These are phyloP conservation scores for Cytospora schulzeri DNA, from an alignment of 2,329 filamentous ascomycete genomes.

Conservation along the genomic window DNA sequence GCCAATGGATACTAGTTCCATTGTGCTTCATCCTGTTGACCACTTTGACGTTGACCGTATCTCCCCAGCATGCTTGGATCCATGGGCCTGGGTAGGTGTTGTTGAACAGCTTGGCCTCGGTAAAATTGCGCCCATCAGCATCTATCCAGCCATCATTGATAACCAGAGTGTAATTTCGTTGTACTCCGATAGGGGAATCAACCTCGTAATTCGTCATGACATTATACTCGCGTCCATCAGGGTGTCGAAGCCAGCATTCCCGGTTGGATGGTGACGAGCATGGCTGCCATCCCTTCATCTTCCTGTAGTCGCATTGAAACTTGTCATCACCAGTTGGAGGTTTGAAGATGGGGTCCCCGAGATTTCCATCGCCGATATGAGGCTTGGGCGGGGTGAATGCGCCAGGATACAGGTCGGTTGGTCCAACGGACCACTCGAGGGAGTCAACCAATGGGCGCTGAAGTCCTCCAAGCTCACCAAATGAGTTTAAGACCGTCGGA, in stretches of 20 bases:
- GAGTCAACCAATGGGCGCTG: constrained; percentile 7
- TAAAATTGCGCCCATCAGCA: constrained; percentile 14
- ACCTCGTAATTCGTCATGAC: constrained; percentile 18
- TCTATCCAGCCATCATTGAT: constrained; percentile 18
- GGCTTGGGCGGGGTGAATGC: constrained; percentile 8
- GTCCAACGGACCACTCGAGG: constrained; percentile 18
- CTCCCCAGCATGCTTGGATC: constrained; percentile 62
- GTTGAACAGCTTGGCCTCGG: constrained; percentile 44
- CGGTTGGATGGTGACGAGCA: constrained; percentile 18
- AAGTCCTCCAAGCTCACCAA: constrained; percentile 6
- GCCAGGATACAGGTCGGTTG: neutral
- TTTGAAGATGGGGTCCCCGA: constrained; percentile 13
- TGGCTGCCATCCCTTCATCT: constrained; percentile 15
- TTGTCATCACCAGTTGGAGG: constrained; percentile 18
- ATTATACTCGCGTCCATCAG: constrained; percentile 14
- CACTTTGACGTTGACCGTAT: constrained; percentile 62
- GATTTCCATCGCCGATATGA: constrained; percentile 8
- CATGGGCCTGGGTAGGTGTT: constrained; percentile 62
- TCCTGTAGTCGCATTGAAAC: constrained; percentile 17
- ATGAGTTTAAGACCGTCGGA: neutral
- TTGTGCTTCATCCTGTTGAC: constrained; percentile 61
- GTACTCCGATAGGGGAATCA: constrained; percentile 4
- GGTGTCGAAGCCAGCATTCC: constrained; percentile 17
- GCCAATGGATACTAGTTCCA: constrained; percentile 66
- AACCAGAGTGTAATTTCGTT: constrained; percentile 9